Evolutionary conservation across 352 stramenopile species (phyloP), one percentile per base, ranked within the genome.

Genomic region (Phytophthora quininea): DNA sequence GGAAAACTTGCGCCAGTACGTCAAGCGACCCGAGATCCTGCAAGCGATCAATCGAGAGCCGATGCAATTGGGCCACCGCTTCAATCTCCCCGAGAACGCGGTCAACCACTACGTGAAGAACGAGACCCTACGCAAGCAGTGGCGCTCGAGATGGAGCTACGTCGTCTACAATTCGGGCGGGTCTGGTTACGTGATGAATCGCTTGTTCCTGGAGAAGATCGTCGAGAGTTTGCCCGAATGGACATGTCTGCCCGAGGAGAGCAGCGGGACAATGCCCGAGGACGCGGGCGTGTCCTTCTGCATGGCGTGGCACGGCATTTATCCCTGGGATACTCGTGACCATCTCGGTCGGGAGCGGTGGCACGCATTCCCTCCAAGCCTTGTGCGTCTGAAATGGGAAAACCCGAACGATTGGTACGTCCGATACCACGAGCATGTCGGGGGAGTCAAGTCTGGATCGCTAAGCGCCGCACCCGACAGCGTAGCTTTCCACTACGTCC

Each of bases 121-220:
- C 64, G 59, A 81, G 5, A 57, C 52, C 33, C 55, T 93, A 19
- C 67, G 79, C 5, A 35, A 65, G 4, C 54, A 71, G 14, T 93
- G 76, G 72, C 66, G 71, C 37, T 50, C 60, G 11, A 69, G 69
- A 11, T 92, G 70, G 58, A 62, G 88, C 43, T 71, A 79, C 35
- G 84, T 85, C 74, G 71, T 93, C 2, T 93, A 92, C 77, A 93
- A 93, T 60, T 91, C 83, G 6, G 83, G 86, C 24, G 86, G 86
- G 0, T 72, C 86, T 0, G 86, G 86, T 2, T 91, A 92, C 64
- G 77, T 70, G 14, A 90, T 93, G 80, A 93, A 92, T 62, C 62
- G 74, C 37, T 63, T 84, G 11, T 93, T 89, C 56, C 55, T 93
- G 54, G 78, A 88, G 62, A 82, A 79, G 51, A 72, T 93, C 33